Percentiles rank a stretch among this genome's conserved stretches.
phyloP scores from a whole-genome alignment of 306 rosid species.

The Prosopis cineraria region DNA sequence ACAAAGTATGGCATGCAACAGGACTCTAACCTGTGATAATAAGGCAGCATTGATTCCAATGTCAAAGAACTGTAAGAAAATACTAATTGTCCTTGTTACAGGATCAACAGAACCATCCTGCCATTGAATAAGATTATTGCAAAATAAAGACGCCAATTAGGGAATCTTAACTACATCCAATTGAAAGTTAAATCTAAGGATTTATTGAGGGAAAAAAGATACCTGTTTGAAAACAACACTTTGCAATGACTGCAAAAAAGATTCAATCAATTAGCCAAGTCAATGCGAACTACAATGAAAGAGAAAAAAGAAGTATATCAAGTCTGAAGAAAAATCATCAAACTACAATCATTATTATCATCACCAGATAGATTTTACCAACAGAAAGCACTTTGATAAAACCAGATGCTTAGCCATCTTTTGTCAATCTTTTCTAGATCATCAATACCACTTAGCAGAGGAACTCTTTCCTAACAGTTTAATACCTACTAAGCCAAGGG shows the following conservation, averaged over 20 bases:
- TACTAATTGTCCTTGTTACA: conserved; percentile 81
- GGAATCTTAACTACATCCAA: not conserved
- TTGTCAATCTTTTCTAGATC: not conserved
- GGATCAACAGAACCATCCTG: conserved; percentile 99
- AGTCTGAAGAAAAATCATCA: not conserved
- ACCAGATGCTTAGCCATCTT: not conserved
- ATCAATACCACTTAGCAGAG: not conserved
- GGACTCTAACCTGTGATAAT: conserved; percentile 81
- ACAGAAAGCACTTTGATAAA: conserved; percentile 10
- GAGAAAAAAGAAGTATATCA: not conserved
- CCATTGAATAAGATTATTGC: conserved; percentile 34
- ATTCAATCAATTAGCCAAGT: conserved; percentile 49
- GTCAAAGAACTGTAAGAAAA: conserved; percentile 94
- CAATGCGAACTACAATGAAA: conserved; percentile 21
- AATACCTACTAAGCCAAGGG: no score
- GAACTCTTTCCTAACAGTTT: not conserved
- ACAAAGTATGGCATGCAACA: conserved; percentile 16
- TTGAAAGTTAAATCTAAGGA: conserved; percentile 13
- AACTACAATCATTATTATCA: not conserved
- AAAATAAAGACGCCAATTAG: not conserved
- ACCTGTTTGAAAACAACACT: conserved; percentile 99
- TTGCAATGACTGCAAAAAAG: conserved; percentile 87
- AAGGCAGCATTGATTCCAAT: conserved; percentile 93
- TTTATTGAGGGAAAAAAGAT: conserved; percentile 28
- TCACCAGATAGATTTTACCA: not conserved